Evolutionary conservation across 768 basidiomycete genomes (phyloP), one percentile per base, ranked within the genome.

Genomic region (Collybia sordida): DNA sequence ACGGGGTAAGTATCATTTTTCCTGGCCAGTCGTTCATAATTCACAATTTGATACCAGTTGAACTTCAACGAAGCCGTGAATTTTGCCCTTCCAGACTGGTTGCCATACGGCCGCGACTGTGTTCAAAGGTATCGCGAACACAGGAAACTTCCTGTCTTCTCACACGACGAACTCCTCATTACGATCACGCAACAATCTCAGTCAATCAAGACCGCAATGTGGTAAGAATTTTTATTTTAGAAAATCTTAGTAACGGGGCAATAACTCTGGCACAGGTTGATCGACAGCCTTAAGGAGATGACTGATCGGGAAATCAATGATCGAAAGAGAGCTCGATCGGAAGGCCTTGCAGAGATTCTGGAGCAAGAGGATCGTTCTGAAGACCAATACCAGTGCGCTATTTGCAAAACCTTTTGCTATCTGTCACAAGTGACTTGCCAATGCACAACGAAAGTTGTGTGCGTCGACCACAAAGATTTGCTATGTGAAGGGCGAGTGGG

Each of bases 51-150:
- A 45, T 43, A 52, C 15, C 60, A 97, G 94, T 73, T 98, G 61
- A 99, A 99, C 71, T 95, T 98, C 75, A 98, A 98, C 66, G 97
- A 98, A 72, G 97, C 96, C 3, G 96, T 98, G 62, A 98, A 99
- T 67, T 98, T 98, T 62, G 96, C 97, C 9, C 74, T 97, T 22
- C 92, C 94, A 21, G 93, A 98, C 64, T 99, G 97, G 97, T 72
- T 98, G 40, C 75, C 87, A 6, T 83, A 81, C 55, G 97, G 91
- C 28, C 80, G 89, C 35, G 90, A 90, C 49, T 97, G 93, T 62
- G 93, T 95, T 11, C 79, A 86, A 61, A 82, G 91, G 37, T 98
- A 99, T 66, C 85, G 91, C 59, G 85, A 91, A 55, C 88, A 97
- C 67, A 72, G 83, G 66, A 98, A 98, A 66, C 76, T 90, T 35